A percentile compares a stretch with the other conserved stretches of the same genome.
Evolutionary conservation across 1,139 yeast genomes (phyloP).

Genomic region (Taiozyma onychis): DNA sequence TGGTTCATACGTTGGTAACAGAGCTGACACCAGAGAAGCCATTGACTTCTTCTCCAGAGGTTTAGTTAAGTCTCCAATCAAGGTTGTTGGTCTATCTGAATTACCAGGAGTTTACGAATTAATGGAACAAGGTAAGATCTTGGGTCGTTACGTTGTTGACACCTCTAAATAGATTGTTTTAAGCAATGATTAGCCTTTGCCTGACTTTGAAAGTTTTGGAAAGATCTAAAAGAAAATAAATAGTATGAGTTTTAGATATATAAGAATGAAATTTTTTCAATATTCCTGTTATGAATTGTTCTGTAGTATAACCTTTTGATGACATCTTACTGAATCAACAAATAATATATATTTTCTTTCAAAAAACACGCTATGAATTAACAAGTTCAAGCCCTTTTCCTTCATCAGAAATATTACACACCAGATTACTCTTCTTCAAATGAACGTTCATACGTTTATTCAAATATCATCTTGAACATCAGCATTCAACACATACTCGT

Average conservation of each 20-base stretch:
- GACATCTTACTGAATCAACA: too few relatives aligned
- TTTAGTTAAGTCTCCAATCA: slow-evolving; percentile 55
- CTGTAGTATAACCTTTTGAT: neutral
- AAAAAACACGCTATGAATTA: too few relatives aligned
- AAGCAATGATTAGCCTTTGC: neutral
- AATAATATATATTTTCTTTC: too few relatives aligned
- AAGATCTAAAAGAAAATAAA: neutral
- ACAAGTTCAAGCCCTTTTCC: too few relatives aligned
- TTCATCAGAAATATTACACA: too few relatives aligned
- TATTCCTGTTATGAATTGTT: neutral
- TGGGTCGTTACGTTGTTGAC: slow-evolving; percentile 64
- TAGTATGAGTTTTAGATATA: neutral
- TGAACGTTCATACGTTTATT: neutral
- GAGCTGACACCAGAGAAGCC: slow-evolving; percentile 68
- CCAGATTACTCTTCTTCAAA: too few relatives aligned
- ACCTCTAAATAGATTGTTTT: slow-evolving; percentile 36
- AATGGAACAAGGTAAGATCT: slow-evolving; percentile 56
- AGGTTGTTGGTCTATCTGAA: slow-evolving; percentile 53
- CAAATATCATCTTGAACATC: slow-evolving; percentile 5
- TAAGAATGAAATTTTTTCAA: neutral
- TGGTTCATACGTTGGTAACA: slow-evolving; percentile 69
- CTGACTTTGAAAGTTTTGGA: neutral
- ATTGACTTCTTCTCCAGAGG: slow-evolving; percentile 63
- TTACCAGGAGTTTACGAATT: slow-evolving; percentile 48
- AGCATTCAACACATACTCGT: slow-evolving; percentile 42